These are phyloP conservation scores for Hyparrhenia diplandra DNA, from an alignment of 176 grass and related monocot species.

Conservation along the genomic window DNA sequence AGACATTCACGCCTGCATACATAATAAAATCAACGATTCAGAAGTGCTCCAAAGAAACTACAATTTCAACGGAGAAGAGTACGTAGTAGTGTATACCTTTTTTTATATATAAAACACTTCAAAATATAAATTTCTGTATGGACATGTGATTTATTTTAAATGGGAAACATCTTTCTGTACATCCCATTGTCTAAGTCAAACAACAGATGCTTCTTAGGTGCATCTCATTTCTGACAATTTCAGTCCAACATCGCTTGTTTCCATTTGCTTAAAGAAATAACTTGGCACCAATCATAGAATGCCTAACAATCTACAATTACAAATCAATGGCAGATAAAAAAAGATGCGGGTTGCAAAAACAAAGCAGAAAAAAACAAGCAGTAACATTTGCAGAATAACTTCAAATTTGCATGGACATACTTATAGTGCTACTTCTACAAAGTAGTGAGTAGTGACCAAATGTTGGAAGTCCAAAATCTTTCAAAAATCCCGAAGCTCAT, in stretches of 20 bases:
- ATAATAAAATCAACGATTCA: no score
- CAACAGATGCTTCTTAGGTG: neutral
- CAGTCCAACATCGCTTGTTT: neutral
- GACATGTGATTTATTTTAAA: neutral
- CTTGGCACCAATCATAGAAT: neutral
- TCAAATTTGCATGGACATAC: neutral
- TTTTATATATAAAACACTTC: neutral
- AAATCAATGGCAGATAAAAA: neutral
- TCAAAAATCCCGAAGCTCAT: conserved; percentile 98
- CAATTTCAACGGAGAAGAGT: no score
- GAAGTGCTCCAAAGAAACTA: no score
- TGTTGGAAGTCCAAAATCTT: conserved; percentile 1
- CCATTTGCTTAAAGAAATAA: neutral
- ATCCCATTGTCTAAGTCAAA: neutral
- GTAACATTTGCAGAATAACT: neutral
- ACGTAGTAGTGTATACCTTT: neutral
- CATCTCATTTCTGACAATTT: neutral
- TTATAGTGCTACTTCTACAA: no score
- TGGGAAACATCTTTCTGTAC: neutral
- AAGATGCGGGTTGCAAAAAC: neutral
- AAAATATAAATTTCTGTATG: neutral
- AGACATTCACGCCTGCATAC: no score
- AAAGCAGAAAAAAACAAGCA: neutral
- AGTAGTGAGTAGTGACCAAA: neutral
- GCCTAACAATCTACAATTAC: neutral